A percentile compares a stretch with the other conserved stretches of the same genome.
phyloP scores from a whole-genome alignment of 2,329 filamentous ascomycete genomes.

The Lachnellula arida region DNA sequence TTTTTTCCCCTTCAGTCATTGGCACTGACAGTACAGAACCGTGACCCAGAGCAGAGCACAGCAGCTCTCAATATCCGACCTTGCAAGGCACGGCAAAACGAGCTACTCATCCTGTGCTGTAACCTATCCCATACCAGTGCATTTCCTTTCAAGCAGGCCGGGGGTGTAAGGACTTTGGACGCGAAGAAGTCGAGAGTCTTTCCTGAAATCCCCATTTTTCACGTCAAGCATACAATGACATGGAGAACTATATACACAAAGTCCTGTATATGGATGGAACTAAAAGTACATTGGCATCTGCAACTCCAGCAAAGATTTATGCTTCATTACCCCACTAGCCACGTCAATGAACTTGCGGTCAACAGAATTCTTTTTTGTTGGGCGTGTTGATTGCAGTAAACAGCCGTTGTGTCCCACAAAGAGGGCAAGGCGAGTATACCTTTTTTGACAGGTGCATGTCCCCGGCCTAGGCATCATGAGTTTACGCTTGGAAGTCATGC shows the following conservation, averaged over 20 bases:
- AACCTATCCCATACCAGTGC: background rate
- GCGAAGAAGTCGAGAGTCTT: background rate
- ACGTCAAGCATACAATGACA: background rate
- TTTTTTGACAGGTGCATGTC: slow-evolving; percentile 2
- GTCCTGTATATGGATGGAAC: background rate
- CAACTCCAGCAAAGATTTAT: background rate
- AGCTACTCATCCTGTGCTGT: background rate
- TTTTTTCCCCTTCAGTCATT: background rate
- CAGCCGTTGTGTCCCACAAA: background rate
- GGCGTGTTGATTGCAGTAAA: background rate
- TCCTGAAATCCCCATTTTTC: background rate
- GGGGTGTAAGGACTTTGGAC: background rate
- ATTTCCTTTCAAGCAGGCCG: background rate
- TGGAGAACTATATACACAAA: background rate
- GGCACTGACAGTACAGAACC: no score
- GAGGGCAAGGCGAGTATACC: background rate
- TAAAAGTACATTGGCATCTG: background rate
- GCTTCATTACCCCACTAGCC: background rate
- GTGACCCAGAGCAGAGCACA: background rate
- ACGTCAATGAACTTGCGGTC: slow-evolving; percentile 2
- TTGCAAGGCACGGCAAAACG: background rate
- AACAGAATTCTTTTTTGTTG: background rate
- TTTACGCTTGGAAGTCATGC: background rate
- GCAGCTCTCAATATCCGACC: background rate
- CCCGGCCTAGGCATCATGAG: background rate